Base-by-base conservation (phyloP, 805 yeast genomes). In the Ogataea minuta region DNA sequence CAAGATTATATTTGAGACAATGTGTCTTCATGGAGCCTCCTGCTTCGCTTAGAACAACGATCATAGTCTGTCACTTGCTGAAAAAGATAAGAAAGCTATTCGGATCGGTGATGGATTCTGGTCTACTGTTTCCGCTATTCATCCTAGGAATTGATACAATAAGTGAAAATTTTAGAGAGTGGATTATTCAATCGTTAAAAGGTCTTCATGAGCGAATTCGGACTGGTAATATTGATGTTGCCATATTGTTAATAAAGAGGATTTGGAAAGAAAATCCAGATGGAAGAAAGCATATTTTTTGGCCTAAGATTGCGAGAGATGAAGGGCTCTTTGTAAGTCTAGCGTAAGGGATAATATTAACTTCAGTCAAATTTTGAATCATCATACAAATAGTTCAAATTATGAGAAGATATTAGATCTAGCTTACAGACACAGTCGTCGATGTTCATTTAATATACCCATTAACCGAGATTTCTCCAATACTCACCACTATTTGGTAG, bases 401-500 rank as follows among this genome's bases (percentile, higher is more conserved):
- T n/a, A n/a, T n/a, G n/a, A n/a, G n/a, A n/a, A n/a, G 43, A 47
- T 27, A 52, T 35, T 8, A 36, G 15, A 6, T 13, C 45, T 49
- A 5, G 50, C 50, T 30, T 50, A n/a, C n/a, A n/a, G n/a, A n/a
- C n/a, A n/a, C n/a, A n/a, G n/a, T n/a, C n/a, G n/a, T n/a, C n/a
- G n/a, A n/a, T n/a, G n/a, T n/a, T n/a, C n/a, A n/a, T n/a, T n/a
- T n/a, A n/a, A n/a, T n/a, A n/a, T n/a, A n/a, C n/a, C n/a, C n/a
- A n/a, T n/a, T n/a, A n/a, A n/a, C n/a, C n/a, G n/a, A n/a, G n/a
- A n/a, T n/a, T n/a, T n/a, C 54, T 7, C 54, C 54, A 13, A 52
- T 32, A 29, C 41, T 48, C 54, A 48, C 48, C 20, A 64, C 56
- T 40, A 64, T 64, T 10, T 67, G 64, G 39, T 64, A 68, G 23